phyloP scores from a whole-genome alignment of 176 grass and related monocot species.

The Lolium multiflorum region DNA sequence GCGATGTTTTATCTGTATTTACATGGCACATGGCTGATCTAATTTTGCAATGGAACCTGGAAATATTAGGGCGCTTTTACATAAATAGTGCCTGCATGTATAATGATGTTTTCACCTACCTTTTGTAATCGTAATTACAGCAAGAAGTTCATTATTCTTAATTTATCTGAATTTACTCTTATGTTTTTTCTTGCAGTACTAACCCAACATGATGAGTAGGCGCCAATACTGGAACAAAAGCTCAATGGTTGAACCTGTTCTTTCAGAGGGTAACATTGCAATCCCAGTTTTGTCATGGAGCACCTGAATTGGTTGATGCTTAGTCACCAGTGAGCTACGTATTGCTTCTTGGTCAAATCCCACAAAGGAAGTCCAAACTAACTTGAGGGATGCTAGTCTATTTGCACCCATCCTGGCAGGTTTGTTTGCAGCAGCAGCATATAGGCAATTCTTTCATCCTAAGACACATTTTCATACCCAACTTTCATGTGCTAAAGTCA shows the following conservation, averaged over 20 bases:
- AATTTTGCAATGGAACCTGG: background rate
- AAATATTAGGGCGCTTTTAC: background rate
- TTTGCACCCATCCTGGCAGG: background rate
- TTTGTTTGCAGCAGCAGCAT: conserved; percentile 24
- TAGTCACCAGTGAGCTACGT: conserved; percentile 18
- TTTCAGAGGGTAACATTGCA: background rate
- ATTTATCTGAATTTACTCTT: background rate
- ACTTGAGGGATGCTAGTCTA: conserved; percentile 5
- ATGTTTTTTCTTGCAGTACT: conserved; percentile 46
- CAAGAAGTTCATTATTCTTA: background rate
- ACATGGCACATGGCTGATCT: background rate
- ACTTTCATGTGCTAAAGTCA: conserved; percentile 10
- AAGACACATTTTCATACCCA: conserved; percentile 26
- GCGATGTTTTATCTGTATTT: background rate
- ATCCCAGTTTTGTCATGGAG: background rate
- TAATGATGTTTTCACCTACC: background rate
- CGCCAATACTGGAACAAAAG: background rate
- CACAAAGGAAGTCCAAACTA: background rate
- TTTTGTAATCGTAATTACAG: background rate
- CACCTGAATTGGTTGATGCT: conserved; percentile 2
- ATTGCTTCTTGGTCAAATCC: conserved; percentile 9
- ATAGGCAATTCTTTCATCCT: conserved; percentile 41
- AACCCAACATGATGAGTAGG: conserved; percentile 53
- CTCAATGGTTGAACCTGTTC: conserved; percentile 13
- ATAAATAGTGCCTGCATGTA: background rate